Base-by-base conservation (phyloP, 1,284 basidiomycete genomes). In the Somion occarium region DNA sequence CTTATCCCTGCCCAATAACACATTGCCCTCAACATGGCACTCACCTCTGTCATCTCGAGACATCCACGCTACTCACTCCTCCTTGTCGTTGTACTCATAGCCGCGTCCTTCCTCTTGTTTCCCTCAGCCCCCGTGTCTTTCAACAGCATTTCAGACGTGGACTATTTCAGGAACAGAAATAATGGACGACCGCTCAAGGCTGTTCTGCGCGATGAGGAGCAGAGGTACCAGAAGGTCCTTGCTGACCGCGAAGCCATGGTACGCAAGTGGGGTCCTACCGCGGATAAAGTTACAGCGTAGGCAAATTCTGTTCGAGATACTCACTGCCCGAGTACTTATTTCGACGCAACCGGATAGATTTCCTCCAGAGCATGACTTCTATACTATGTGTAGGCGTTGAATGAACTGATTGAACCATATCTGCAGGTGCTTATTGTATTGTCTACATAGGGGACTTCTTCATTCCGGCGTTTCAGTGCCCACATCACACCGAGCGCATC, bases 361-460 rank as follows among this genome's bases (percentile, higher is more conserved):
- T 48, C 56, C 56, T 1, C 46, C 48, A n/a, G 50, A 38, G 25
- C 53, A 55, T 34, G 52, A 56, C 27, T 56, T 59, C 50, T 61
- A 60, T 46, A 61, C 60, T 1, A 52, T 61, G 27, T 61, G 59
- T 61, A 43, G 48, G 57, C 52, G n/a, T n/a, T n/a, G n/a, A n/a
- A n/a, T n/a, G n/a, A n/a, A n/a, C n/a, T n/a, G n/a, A n/a, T n/a
- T n/a, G n/a, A n/a, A n/a, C n/a, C n/a, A n/a, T n/a, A n/a, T n/a
- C n/a, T n/a, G n/a, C n/a, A n/a, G n/a, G n/a, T n/a, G n/a, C n/a
- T n/a, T n/a, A n/a, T n/a, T n/a, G n/a, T n/a, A n/a, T 18, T 24
- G 4, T 43, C 27, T 38, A 9, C 46, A n/a, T n/a, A 75, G 72
- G 75, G 75, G 75, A 76, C 55, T 76, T 75, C 57, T 76, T 75